Evolutionary conservation across 306 rosid genomes (phyloP), one percentile per base, ranked within the genome.

Genomic region (Geum urbanum): DNA sequence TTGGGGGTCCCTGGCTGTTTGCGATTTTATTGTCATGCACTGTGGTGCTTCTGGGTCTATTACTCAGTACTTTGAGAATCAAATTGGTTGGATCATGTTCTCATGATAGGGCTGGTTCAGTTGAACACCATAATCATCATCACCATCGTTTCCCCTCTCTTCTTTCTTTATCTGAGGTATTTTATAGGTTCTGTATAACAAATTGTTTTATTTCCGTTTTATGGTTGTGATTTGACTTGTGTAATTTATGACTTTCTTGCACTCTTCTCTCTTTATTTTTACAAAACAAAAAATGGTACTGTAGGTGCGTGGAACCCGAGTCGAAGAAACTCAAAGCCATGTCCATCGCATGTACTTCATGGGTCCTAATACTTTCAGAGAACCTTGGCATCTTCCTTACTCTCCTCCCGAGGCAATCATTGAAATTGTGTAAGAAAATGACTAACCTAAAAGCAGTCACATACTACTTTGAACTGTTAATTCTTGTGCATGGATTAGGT

Each of bases 311-410:
- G 97, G 98, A 86, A 87, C 91, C 70, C 87, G 88, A 85, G 86
- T 83, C 7, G 98, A 90, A 46, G 96, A 92, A 79, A 86, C 96
- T 77, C 98, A 92, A 79, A 92, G 91, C 84, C 98, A 92, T 80
- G 98, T 86, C 67, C 89, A 89, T 80, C 88, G 98, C 77, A 82
- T 92, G 95, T 92, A 89, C 84, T 92, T 92, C 75, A 89, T 92
- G 98, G 96, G 96, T 61, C 96, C 98, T 70, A 90, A 92, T 81
- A 86, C 98, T 56, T 90, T 92, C 76, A 88, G 98, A 83, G 98
- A 92, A 80, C 98, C 98, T 18, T 92, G 98, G 96, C 98, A 92
- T 86, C 96, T 92, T 89, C 98, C 98, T 78, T 92, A 89, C 82
- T 89, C 96, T 54, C 96, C 98, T 74, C 96, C 98, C 19, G 87